phyloP scores from a whole-genome alignment of 768 basidiomycete genomes.

The Boletellus ananas region DNA sequence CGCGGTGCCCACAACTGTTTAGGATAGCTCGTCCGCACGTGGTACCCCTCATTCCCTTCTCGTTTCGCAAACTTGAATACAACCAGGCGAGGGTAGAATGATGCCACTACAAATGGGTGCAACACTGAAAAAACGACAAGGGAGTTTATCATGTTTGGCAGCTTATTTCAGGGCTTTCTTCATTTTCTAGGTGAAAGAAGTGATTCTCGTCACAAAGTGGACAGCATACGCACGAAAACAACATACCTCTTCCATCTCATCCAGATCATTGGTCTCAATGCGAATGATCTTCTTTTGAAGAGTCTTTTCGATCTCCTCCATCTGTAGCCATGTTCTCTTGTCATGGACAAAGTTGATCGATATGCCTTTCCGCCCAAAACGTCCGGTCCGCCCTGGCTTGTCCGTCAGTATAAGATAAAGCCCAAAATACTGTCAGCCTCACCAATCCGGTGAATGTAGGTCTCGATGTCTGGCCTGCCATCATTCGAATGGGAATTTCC shows the following conservation, averaged over 20 bases:
- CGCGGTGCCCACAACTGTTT: too few relatives aligned
- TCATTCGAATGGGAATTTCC: slow-evolving; percentile 41
- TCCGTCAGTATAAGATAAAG: background rate
- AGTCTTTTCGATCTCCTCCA: slow-evolving; percentile 82
- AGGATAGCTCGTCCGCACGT: too few relatives aligned
- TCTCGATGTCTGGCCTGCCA: slow-evolving; percentile 83
- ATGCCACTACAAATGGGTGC: background rate
- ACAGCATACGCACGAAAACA: background rate
- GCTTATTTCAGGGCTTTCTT: slow-evolving; percentile 69
- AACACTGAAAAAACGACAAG: background rate
- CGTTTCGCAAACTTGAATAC: too few relatives aligned
- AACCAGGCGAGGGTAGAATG: background rate
- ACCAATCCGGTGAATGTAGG: slow-evolving; percentile 98
- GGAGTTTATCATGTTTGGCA: background rate
- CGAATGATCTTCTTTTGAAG: slow-evolving; percentile 76
- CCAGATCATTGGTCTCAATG: slow-evolving; percentile 86
- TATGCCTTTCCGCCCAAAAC: slow-evolving; percentile 95
- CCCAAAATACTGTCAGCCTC: slow-evolving; percentile 24
- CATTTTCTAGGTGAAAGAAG: slow-evolving; percentile 56
- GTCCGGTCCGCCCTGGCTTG: slow-evolving; percentile 84
- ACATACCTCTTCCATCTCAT: slow-evolving; percentile 89
- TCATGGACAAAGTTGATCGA: slow-evolving; percentile 98
- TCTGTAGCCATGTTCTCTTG: slow-evolving; percentile 79
- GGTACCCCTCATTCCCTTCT: background rate
- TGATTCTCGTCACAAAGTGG: background rate